Percentiles rank a stretch among this genome's conserved stretches.
Conservation (phyloP, 1,284 basidiomycete species). For the Tremellales sp. region DNA sequence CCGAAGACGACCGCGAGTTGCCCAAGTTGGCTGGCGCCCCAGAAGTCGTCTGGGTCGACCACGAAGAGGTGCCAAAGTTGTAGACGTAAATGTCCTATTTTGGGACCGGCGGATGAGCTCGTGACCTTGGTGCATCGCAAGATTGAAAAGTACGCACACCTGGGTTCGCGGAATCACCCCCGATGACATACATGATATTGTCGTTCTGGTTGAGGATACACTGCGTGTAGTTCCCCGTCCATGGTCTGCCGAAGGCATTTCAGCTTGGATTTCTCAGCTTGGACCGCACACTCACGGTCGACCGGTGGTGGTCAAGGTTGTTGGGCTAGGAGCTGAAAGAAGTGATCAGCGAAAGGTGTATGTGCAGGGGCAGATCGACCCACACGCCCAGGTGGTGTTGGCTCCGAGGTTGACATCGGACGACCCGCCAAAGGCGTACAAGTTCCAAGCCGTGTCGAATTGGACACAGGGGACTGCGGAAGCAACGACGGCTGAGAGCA, state of each 20-base stretch:
- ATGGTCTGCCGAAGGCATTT: conserved; percentile 29
- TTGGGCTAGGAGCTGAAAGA: conserved; percentile 31
- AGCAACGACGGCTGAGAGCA: conserved; percentile 26
- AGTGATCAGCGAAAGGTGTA: not conserved
- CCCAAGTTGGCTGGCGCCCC: conserved; percentile 33
- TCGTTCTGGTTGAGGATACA: conserved; percentile 47
- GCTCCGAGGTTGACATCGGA: conserved; percentile 46
- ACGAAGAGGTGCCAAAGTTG: conserved; percentile 42
- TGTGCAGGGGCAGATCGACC: conserved; percentile 18
- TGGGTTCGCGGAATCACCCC: conserved; percentile 64
- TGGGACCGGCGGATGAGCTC: not conserved
- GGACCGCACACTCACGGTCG: conserved; percentile 34
- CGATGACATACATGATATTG: conserved; percentile 68
- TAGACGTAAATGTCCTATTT: conserved; percentile 47
- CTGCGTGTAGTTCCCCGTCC: conserved; percentile 45
- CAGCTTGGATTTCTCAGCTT: conserved; percentile 1
- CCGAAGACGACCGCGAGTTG: conserved; percentile 50
- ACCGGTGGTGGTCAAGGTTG: conserved; percentile 33
- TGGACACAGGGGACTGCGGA: conserved; percentile 44
- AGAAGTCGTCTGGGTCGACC: conserved; percentile 47
- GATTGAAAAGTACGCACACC: conserved; percentile 45
- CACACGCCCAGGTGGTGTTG: conserved; percentile 40
- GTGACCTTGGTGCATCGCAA: not conserved
- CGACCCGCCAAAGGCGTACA: conserved; percentile 48
- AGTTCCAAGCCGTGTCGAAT: conserved; percentile 44